Evolutionary conservation across 768 basidiomycete genomes (phyloP), one percentile per base, ranked within the genome.

Genomic region (Vararia minispora): DNA sequence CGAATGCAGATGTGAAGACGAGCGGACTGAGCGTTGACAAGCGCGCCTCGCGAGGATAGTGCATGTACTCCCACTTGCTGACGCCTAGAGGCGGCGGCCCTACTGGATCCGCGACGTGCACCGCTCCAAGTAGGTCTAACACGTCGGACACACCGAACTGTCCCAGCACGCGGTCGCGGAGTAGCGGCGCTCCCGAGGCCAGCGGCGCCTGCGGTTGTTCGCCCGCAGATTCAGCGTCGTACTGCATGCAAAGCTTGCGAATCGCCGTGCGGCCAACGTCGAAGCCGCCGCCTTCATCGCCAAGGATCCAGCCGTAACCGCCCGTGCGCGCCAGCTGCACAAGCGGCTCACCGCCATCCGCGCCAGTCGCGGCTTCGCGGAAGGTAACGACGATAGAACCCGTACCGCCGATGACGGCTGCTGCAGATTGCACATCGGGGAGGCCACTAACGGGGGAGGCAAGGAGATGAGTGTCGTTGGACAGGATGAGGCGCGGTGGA

Each of bases 391-490:
- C 71, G 49, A 76, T 84, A 9, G 79, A 76, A 3, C 89, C 89
- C 0, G 89, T 94, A 11, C 89, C 89, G 2, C 70, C 79, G 42
- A 92, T 79, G 35, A 77, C 78, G 3, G 78, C 71, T 22, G 91
- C 67, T 6, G 80, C 84, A 41, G 72, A 64, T 11, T 61, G 55
- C 13, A 79, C 66, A 49, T 79, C 79, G 1, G 61, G 51, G 52
- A 77, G 65, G 50, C 76, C 60, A 27, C 72, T 68, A 10, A 90
- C 64, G 4, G 89, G 86, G 0, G 86, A 76, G 8, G 85, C 84
- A 31, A 94, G 74, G 31, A 94, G 79, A 50, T 82, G 73, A 0
- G 85, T 82, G 54, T 94, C 89, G 56, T 92, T 91, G 28, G 78
- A 67, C 35, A 92, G 68, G 28, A 66, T 60, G 17, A 90, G 61